A percentile compares a stretch with the other conserved stretches of the same genome.
phyloP scores from a whole-genome alignment of 495 filamentous ascomycete genomes.

The Tetracladium setigerum region DNA sequence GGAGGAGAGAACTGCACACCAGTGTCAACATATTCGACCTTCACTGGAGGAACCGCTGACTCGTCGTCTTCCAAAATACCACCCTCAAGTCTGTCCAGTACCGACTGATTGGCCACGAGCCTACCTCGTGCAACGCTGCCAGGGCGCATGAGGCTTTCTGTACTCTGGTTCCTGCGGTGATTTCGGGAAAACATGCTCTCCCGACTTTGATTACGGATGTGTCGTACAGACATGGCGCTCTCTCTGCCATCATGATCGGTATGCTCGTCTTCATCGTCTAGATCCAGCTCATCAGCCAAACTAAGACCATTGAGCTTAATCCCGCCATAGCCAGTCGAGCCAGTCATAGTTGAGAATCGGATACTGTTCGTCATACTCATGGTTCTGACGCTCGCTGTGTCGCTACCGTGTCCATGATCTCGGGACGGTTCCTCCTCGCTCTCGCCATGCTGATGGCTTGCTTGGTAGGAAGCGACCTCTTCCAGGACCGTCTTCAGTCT shows the following conservation, averaged over 20 bases:
- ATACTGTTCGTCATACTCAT: constrained; percentile 69
- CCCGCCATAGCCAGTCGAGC: constrained; percentile 36
- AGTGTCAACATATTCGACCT: constrained; percentile 55
- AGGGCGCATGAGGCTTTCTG: constrained; percentile 40
- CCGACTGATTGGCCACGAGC: constrained; percentile 36
- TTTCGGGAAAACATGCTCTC: constrained; percentile 35
- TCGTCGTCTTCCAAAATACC: constrained; percentile 40
- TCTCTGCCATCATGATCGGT: constrained; percentile 47
- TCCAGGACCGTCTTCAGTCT: constrained; percentile 75
- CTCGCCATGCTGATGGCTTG: constrained; percentile 41
- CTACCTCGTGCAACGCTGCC: constrained; percentile 40
- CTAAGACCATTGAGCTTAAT: constrained; percentile 59
- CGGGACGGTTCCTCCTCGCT: constrained; percentile 43
- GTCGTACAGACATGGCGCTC: constrained; percentile 36
- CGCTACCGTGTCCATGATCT: constrained; percentile 48
- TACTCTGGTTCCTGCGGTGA: constrained; percentile 39
- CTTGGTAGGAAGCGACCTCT: constrained; percentile 73
- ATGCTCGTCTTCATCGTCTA: constrained; percentile 59
- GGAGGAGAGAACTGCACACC: constrained; percentile 79
- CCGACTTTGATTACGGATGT: constrained; percentile 33
- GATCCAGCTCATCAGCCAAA: constrained; percentile 82
- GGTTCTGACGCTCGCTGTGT: constrained; percentile 68
- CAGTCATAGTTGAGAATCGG: constrained; percentile 59
- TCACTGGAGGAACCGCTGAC: constrained; percentile 11
- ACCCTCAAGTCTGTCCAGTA: constrained; percentile 41